Conservation (phyloP, 768 basidiomycete species). For the Mycena capillaripes region DNA sequence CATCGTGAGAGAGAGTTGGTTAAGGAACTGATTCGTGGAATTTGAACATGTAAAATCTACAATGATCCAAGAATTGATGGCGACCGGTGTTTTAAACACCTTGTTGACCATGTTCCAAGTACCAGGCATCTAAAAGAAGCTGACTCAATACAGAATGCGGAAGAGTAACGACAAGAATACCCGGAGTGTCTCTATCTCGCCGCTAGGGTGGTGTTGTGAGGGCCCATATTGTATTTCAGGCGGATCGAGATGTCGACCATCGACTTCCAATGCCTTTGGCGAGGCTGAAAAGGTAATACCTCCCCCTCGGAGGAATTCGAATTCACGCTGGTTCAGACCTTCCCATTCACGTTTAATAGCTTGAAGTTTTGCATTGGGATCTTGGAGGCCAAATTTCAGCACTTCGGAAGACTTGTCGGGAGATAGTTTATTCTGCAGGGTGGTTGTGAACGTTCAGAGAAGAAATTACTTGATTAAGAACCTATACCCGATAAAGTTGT, state of each 20-base stretch:
- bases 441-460: background rate
- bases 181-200: background rate
- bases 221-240: background rate
- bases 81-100: background rate
- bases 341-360: background rate
- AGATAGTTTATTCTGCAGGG: constrained; percentile 44
- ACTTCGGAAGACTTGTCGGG: constrained; percentile 23
- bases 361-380: background rate
- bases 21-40: background rate
- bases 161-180: background rate
- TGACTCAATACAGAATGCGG: background rate
- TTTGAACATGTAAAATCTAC: background rate
- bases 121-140: background rate
- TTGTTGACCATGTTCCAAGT: background rate
- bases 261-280: background rate
- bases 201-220: background rate
- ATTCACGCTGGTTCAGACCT: background rate
- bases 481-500: constrained; percentile 40
- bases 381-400: background rate
- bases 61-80: background rate
- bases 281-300: background rate
- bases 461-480: background rate
- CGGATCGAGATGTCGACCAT: background rate
- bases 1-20: background rate
- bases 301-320: background rate